Evolutionary conservation across 2,329 filamentous ascomycete species (phyloP).

Genomic region (Trichoderma koningii): DNA sequence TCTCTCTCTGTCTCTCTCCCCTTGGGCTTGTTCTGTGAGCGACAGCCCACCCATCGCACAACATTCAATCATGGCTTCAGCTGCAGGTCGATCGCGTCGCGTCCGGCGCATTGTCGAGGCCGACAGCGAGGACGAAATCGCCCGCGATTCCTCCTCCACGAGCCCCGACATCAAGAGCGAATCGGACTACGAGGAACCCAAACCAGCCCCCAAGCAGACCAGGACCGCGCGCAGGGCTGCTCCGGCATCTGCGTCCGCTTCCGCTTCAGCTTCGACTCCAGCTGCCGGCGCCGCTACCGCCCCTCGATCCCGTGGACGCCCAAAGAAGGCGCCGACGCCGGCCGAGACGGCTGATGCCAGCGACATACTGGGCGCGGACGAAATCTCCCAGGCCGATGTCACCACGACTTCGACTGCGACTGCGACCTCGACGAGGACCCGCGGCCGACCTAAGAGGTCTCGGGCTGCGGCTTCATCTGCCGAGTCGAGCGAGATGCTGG

Average conservation of each 20-base stretch:
- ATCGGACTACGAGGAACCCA: slow-evolving; percentile 72
- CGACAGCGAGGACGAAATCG: slow-evolving; percentile 70
- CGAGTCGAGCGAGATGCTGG: slow-evolving; percentile 43
- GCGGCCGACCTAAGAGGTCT: slow-evolving; percentile 17
- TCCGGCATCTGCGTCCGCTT: slow-evolving; percentile 31
- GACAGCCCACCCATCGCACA: slow-evolving; percentile 20
- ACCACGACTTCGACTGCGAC: not conserved
- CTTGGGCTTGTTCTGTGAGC: slow-evolving; percentile 14
- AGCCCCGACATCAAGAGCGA: slow-evolving; percentile 71
- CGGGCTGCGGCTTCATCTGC: not conserved
- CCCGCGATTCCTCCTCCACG: slow-evolving; percentile 50
- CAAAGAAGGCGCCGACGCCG: slow-evolving; percentile 46
- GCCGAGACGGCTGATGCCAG: slow-evolving; percentile 27
- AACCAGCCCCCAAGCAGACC: slow-evolving; percentile 56
- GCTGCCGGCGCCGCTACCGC: slow-evolving; percentile 53
- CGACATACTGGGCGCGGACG: slow-evolving; percentile 27
- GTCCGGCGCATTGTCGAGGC: slow-evolving; percentile 75
- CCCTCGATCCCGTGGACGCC: slow-evolving; percentile 44
- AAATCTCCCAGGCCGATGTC: slow-evolving; percentile 26
- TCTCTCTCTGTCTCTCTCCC: not conserved
- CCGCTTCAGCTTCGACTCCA: slow-evolving; percentile 31
- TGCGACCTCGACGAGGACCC: slow-evolving; percentile 1
- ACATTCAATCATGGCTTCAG: slow-evolving; percentile 38
- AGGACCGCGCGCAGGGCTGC: slow-evolving; percentile 40
- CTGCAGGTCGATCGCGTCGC: slow-evolving; percentile 45